Evolutionary conservation across 1,284 basidiomycete species (phyloP).

Genomic region (Marasmius fiardii): DNA sequence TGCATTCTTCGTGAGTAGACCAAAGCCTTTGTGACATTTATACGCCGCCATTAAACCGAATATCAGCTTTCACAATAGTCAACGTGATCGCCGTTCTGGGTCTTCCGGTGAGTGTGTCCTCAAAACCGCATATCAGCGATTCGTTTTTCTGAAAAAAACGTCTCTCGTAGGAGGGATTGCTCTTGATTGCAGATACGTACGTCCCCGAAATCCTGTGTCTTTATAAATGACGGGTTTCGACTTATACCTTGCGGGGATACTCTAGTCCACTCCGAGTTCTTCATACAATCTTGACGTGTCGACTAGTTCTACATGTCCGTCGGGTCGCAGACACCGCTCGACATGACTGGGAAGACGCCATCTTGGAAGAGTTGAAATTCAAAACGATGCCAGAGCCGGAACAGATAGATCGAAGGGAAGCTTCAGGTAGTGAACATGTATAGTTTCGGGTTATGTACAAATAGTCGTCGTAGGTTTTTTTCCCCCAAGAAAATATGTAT

Average conservation of each 20-base stretch:
- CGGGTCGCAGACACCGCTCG: neutral
- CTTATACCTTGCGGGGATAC: neutral
- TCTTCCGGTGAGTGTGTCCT: neutral
- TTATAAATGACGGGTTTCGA: neutral
- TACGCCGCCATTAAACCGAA: neutral
- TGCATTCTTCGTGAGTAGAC: neutral
- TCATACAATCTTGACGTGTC: neutral
- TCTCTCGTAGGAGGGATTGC: neutral
- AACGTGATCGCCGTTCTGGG: neutral
- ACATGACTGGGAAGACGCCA: neutral
- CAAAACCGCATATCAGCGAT: neutral
- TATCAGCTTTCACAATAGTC: neutral
- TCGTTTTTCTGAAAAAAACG: neutral
- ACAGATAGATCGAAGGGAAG: too few species aligned
- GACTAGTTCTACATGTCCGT: neutral
- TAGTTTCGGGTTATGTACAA: too few species aligned
- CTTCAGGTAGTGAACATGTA: too few species aligned
- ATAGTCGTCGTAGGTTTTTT: too few species aligned
- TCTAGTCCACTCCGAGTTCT: neutral
- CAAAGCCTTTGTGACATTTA: neutral
- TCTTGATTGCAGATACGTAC: neutral
- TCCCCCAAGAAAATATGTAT: too few species aligned
- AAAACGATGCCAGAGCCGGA: too few species aligned
- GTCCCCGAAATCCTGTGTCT: neutral
- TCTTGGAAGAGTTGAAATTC: neutral